phyloP scores from a whole-genome alignment of 2,329 filamentous ascomycete genomes.

The Pyrenophora graminea region DNA sequence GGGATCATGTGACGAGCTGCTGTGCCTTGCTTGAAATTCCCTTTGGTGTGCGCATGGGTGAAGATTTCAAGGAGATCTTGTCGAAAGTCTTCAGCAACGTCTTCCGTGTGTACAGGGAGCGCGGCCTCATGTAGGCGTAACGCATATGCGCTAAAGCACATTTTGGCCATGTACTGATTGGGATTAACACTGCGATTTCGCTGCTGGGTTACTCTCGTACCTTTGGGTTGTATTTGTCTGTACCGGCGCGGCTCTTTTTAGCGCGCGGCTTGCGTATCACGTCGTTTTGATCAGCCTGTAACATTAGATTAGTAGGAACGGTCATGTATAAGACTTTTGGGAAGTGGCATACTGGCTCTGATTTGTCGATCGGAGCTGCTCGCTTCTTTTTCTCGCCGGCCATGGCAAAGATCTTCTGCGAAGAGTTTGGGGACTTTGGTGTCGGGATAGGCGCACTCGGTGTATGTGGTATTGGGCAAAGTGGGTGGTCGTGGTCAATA shows the following conservation, averaged over 20 bases:
- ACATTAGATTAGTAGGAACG: not conserved
- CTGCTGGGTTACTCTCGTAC: not conserved
- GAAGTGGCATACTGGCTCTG: not conserved
- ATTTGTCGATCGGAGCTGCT: not conserved
- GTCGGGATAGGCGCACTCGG: no score
- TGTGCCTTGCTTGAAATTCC: not conserved
- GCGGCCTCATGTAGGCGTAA: not conserved
- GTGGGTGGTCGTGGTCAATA: not conserved
- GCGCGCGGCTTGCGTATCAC: not conserved
- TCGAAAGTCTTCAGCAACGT: slow-evolving; percentile 3
- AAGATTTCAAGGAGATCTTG: slow-evolving; percentile 7
- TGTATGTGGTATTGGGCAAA: not conserved
- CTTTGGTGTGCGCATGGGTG: not conserved
- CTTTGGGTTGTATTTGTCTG: slow-evolving; percentile 7
- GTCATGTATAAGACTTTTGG: not conserved
- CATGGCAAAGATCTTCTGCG: not conserved
- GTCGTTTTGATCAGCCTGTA: not conserved
- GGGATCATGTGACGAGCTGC: slow-evolving; percentile 7
- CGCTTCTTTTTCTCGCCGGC: slow-evolving; percentile 6
- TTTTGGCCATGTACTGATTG: slow-evolving; percentile 8
- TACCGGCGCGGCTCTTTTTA: not conserved
- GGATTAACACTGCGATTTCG: not conserved
- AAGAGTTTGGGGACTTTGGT: not conserved
- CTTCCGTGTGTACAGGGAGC: not conserved
- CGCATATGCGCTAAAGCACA: slow-evolving; percentile 6